A percentile compares a stretch with the other conserved stretches of the same genome.
phyloP scores from a whole-genome alignment of 805 yeast species.

The Middelhovenomyces tepae region DNA sequence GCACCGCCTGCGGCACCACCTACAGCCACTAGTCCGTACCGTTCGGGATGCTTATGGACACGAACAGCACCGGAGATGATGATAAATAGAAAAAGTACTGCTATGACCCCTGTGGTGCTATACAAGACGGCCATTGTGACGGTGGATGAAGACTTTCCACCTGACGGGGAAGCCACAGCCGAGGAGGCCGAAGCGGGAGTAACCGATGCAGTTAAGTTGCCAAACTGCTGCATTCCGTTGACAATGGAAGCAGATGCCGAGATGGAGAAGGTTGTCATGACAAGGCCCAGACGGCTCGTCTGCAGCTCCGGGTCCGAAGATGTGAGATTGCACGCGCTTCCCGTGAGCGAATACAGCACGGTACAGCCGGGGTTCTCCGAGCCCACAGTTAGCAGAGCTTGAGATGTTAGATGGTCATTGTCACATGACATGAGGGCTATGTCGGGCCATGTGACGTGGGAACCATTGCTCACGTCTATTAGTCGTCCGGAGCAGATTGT shows the following conservation, averaged over 20 bases:
- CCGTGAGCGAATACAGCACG: constrained; percentile 15
- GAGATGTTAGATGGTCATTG: constrained; percentile 11
- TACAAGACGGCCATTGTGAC: constrained; percentile 26
- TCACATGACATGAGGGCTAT: constrained; percentile 20
- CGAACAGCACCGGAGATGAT: constrained; percentile 27
- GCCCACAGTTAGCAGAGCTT: constrained; percentile 11
- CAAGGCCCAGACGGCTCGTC: constrained; percentile 18
- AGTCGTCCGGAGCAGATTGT: constrained; percentile 16
- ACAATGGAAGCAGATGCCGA: constrained; percentile 12
- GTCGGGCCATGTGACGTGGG: constrained; percentile 8
- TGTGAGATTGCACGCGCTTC: constrained; percentile 18
- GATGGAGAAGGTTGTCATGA: constrained; percentile 16
- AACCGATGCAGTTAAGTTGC: constrained; percentile 7
- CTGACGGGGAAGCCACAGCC: constrained; percentile 3
- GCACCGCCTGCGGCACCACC: constrained; percentile 11
- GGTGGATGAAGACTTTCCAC: constrained; percentile 11
- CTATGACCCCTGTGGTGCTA: constrained; percentile 23
- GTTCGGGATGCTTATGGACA: constrained; percentile 28
- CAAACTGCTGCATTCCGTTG: constrained; percentile 7
- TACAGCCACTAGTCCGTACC: constrained; percentile 20
- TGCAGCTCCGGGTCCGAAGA: constrained; percentile 3
- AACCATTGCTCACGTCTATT: constrained; percentile 5
- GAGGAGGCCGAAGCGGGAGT: constrained; percentile 4
- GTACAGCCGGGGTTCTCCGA: constrained; percentile 16
- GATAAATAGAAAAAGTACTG: constrained; percentile 22